Conservation (phyloP, 805 yeast species). For the Candida railenensis region DNA sequence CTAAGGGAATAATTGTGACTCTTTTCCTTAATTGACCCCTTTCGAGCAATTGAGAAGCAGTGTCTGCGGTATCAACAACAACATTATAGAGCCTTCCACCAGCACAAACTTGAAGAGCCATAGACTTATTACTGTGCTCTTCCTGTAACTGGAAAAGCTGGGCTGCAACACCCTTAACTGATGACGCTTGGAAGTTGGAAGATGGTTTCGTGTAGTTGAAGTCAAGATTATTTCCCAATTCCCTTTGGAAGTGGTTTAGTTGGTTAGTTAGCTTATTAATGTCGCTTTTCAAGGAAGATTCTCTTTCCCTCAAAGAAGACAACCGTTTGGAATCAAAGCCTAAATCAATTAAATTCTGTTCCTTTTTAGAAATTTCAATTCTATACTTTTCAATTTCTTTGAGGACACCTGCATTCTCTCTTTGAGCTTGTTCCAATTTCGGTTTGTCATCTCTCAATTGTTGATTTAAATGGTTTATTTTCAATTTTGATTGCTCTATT, state of each 20-base stretch:
- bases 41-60: constrained; percentile 81
- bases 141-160: constrained; percentile 70
- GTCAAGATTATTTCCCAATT: constrained; percentile 64
- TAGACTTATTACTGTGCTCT: constrained; percentile 56
- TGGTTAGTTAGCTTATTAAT: constrained; percentile 44
- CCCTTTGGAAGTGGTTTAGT: constrained; percentile 56
- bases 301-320: constrained; percentile 45
- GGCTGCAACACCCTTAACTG: constrained; percentile 88
- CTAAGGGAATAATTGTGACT: constrained; percentile 89
- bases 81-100: constrained; percentile 89
- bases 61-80: constrained; percentile 82
- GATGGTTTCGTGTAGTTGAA: constrained; percentile 69
- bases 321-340: constrained; percentile 58
- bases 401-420: constrained; percentile 42
- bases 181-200: constrained; percentile 53
- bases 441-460: constrained; percentile 50
- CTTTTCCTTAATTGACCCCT: constrained; percentile 75
- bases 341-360: constrained; percentile 39
- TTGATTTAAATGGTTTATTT: constrained; percentile 52
- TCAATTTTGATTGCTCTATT: constrained; percentile 59
- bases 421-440: constrained; percentile 52
- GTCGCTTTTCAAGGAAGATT: constrained; percentile 43
- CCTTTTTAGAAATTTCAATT: constrained; percentile 35
- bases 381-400: constrained; percentile 45
- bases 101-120: constrained; percentile 90